Base-by-base conservation (phyloP, 257 asterid genomes). In the Solanum etuberosum region DNA sequence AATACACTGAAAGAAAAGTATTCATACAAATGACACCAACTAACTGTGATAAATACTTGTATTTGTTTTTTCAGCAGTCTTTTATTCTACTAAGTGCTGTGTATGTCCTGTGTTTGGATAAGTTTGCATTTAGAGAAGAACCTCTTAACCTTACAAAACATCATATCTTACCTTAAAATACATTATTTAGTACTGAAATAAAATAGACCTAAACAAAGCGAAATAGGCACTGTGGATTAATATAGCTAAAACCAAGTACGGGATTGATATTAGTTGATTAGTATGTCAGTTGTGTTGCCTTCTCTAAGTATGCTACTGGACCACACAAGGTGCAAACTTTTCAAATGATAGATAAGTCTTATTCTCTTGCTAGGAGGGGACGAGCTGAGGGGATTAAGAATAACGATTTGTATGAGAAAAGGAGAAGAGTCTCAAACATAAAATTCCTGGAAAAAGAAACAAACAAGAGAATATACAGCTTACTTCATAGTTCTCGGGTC, bases 401-500 rank as follows among this genome's bases (percentile, higher is more conserved):
- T 51, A 48, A 81, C 5, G 68, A 81, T 29, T 81, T n/a, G 63
- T 32, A 77, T 48, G 74, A 85, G 65, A 88, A 73, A 42, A 61
- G 42, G 81, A 59, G 29, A 59, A 46, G 68, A 10, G 11, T 46
- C 10, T 51, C 85, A 48, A 29, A 29, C 27, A 46, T 48, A 81
- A 29, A 80, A 81, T 31, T 48, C 85, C 14, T 81, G 68, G 57
- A 48, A 27, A 46, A 81, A 48, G 3, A 81, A 48, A 9, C 13
- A 27, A 83, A 29, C 78, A 87, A 88, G 73, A 74, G 77, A 65
- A 83, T 68, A 87, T 70, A 84, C 74, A 61, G 87, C 99, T 90
- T 93, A 96, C 99, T 94, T 97, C 99, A 91, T 97, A 97, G 92
- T 97, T 97, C 83, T 95, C 98, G 5, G 99, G 99, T 38, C 99